Base-by-base conservation (phyloP, 2,329 filamentous ascomycete species). In the Aspergillus fructus region DNA sequence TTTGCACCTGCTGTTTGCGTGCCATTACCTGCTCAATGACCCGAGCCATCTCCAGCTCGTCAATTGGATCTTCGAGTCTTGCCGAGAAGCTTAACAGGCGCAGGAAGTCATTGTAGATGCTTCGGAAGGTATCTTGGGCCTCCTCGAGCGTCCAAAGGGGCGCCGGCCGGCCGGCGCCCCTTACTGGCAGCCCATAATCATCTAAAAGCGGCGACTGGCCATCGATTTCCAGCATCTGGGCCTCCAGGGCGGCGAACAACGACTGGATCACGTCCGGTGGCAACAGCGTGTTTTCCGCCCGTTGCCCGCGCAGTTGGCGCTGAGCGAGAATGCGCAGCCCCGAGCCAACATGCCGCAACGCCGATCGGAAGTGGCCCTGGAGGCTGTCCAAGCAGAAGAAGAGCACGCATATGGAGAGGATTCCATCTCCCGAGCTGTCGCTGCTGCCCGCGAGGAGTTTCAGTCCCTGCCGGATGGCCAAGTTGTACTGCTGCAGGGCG, bases 321-420 rank as follows among this genome's bases (percentile, higher is more conserved):
- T 64, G 60, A 21, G 58, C 55, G 39, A 71, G 58, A 24, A 74
- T 72, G 33, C 67, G 67, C 9, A 71, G 56, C 4, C 71, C 71
- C 23, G 66, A 64, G 7, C 63, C 63, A 12, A 70, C 65, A 62
- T 79, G 76, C 9, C 66, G 64, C 19, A 76, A 66, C 2, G 81
- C 79, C 9, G 76, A 75, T 5, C 68, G 66, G 43, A 79, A 77
- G 56, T 83, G 78, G 39, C 80, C 78, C 34, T 80, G 79, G 58
- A 85, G 72, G 62, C 82, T 81, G 66, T 84, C 83, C 49, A 84
- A 78, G 62, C 81, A 82, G 23, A 81, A 79, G 59, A 84, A 82
- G 21, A 84, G 68, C 1, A 82, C 66, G 59, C 80, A 83, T 5
- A 78, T 78, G 3, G 82, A 68, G 15, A 83, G 63, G 1, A 75